Evolutionary conservation across 768 basidiomycete species (phyloP), one percentile per base, ranked within the genome.

Genomic region (Dendrothele bispora): DNA sequence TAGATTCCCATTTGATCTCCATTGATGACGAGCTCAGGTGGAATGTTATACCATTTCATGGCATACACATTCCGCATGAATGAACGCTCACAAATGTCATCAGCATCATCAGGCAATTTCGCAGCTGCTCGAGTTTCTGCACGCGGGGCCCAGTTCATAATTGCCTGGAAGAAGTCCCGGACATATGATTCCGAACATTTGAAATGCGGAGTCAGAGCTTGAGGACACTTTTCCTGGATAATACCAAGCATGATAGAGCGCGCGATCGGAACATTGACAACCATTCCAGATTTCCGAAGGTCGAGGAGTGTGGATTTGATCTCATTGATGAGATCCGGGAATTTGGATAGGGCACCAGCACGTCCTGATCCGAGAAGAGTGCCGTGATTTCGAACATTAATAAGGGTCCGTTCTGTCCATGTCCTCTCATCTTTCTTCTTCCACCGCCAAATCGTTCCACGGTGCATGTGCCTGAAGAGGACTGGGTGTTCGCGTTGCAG

Each of bases 241-340:
- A 55, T 40, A 3, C 51, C 47, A 11, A 59, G 17, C 15, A 59
- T 55, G 41, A 59, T 52, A 1, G 54, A 53, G 1, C 59, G 47
- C 4, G 51, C 49, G 21, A 57, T 7, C 0, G 46, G 24, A 8
- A 40, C 48, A 24, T 42, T 41, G 15, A 61, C 45, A 22, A 51
- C 39, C 2, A 56, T 18, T 2, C 59, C 55, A 1, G 55, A 27
- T 4, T 17, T 41, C 7, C 59, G 49, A 20, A 61, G 39, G 20
- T 22, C 49, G 6, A 18, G 8, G 2, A 61, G 51, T 25, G 48
- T 47, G 12, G 39, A 40, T 25, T 53, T 54, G 44, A 61, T 50
- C 12, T 44, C 36, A 12, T 49, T 26, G 8, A 55, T 44, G 30
- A 61, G 39, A 3, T 49, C 51, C 1, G 59, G 60, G 35, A 48